Evolutionary conservation across 129 eudicot species (phyloP), one percentile per base, ranked within the genome.

Genomic region (Kitagawia praeruptora): DNA sequence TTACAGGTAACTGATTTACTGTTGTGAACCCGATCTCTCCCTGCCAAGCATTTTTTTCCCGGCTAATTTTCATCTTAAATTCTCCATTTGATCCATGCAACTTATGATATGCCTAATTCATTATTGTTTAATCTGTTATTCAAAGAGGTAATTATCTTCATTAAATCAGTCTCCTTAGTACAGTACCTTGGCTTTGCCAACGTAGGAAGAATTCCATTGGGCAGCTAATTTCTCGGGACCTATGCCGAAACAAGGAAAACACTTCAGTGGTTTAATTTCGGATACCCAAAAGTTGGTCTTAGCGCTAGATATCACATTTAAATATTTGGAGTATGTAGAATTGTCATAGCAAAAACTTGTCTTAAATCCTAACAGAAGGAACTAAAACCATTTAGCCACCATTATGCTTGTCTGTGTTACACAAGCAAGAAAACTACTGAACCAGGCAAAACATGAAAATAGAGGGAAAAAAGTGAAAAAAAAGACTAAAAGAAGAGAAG

Each of bases 1-100:
- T 74, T 74, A 21, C 58, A 74, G 77, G 77, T 74, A 74, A 74
- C 34, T 46, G 34, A 42, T 45, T 46, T 18, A 14, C 34, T 31
- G 12, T 25, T 74, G 49, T 25, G 34, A 74, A 45, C 58, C 41
- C 7, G 23, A 18, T 74, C 77, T 27, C 77, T 74, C n/a, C 18
- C 19, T 45, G 3, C 25, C 39, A 25, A 31, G 77, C 39, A 45
- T 31, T 31, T 31, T 74, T 23, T 71, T 42, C 42, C n/a, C 0
- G 49, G 21, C 21, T 15, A 6, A 37, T 41, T 0, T 15, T 8
- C 18, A 2, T 40, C 27, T 71, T n/a, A n/a, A 5, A 25, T 41
- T 6, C n/a, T 70, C 4, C n/a, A 16, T 37, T 15, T 37, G 25
- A 23, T 70, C 46, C 2, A 7, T 34, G n/a, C 25, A 31, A 16